Percentiles rank a stretch among this genome's conserved stretches.
These are phyloP conservation scores for Skeletonema grethae DNA, from an alignment of 108 stramenopile species.

Conservation along the genomic window DNA sequence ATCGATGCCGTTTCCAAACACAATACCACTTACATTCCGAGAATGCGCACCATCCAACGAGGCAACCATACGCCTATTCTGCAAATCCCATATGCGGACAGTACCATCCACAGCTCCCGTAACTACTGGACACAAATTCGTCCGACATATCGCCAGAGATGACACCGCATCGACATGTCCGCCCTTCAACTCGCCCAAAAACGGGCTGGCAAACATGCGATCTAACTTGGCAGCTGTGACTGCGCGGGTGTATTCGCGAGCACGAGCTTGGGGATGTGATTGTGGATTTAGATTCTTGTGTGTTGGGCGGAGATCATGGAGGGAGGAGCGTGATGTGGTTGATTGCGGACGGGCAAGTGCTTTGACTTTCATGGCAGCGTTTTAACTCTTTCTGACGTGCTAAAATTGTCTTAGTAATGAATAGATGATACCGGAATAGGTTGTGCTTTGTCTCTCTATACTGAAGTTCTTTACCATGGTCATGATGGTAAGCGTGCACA, in stretches of 20 bases:
- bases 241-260: slow-evolving; percentile 94
- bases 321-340: slow-evolving; percentile 69
- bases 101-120: slow-evolving; percentile 95
- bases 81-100: slow-evolving; percentile 94
- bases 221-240: slow-evolving; percentile 95
- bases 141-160: slow-evolving; percentile 74
- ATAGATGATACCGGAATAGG: background rate
- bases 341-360: slow-evolving; percentile 71
- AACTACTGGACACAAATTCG: slow-evolving; percentile 82
- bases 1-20: slow-evolving; percentile 70
- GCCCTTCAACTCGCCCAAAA: slow-evolving; percentile 89
- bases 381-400: background rate
- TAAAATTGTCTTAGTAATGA: background rate
- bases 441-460: too few species aligned
- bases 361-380: slow-evolving; percentile 78
- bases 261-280: slow-evolving; percentile 80
- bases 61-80: slow-evolving; percentile 77
- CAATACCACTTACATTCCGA: slow-evolving; percentile 67
- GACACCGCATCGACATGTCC: slow-evolving; percentile 95
- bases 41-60: slow-evolving; percentile 73
- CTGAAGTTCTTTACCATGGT: too few species aligned
- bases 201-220: slow-evolving; percentile 95
- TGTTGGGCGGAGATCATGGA: slow-evolving; percentile 70
- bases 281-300: slow-evolving; percentile 80
- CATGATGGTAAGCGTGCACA: too few species aligned